Conservation (phyloP, 2,329 filamentous ascomycete species). For the Cercospora janseana region DNA sequence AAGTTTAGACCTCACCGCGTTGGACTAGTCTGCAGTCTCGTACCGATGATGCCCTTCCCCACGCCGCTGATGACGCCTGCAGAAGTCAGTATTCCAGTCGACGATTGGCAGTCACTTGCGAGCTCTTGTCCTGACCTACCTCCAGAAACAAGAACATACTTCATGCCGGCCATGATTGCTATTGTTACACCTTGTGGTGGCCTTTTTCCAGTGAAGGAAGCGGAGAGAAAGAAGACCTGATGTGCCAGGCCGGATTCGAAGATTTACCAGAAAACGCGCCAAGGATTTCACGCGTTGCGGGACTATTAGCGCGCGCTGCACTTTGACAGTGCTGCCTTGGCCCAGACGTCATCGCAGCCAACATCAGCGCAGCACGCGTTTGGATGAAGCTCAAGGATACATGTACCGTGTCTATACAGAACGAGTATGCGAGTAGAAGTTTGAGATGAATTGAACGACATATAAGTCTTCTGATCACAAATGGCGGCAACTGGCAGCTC, state of each 20-base stretch:
- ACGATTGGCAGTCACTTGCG: background rate
- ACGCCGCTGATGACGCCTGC: slow-evolving; percentile 58
- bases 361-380: too few relatives aligned
- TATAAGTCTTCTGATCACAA: too few relatives aligned
- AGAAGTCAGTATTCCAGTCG: slow-evolving; percentile 3
- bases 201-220: slow-evolving; percentile 42
- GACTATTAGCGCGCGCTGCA: background rate
- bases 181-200: slow-evolving; percentile 38
- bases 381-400: too few relatives aligned
- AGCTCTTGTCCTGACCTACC: slow-evolving; percentile 50
- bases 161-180: slow-evolving; percentile 54
- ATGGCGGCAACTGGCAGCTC: too few relatives aligned
- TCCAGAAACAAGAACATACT: slow-evolving; percentile 78
- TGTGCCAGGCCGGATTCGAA: slow-evolving; percentile 2
- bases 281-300: slow-evolving; percentile 3
- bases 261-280: slow-evolving; percentile 8
- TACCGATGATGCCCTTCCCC: slow-evolving; percentile 68
- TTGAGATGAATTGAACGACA: too few relatives aligned
- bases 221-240: slow-evolving; percentile 41
- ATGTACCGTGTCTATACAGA: too few relatives aligned
- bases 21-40: slow-evolving; percentile 21
- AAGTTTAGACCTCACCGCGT: slow-evolving; percentile 9
- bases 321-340: background rate
- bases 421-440: too few relatives aligned
- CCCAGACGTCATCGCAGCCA: background rate